Evolutionary conservation across 1,284 basidiomycete genomes (phyloP).

Genomic region (Boletus semigastroideus): DNA sequence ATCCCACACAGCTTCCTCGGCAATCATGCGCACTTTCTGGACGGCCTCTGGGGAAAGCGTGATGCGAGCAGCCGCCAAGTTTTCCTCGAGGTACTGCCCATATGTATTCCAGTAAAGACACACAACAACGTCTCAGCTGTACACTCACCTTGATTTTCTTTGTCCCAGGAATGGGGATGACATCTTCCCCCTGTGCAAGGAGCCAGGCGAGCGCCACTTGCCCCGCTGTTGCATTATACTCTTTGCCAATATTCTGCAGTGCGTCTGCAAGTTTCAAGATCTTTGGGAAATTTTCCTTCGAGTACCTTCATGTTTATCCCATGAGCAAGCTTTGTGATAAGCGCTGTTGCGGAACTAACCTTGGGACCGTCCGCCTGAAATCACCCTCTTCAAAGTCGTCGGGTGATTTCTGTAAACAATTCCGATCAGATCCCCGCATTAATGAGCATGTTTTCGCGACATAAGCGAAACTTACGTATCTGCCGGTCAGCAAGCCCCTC

Average conservation of each 20-base stretch:
- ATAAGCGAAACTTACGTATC: conserved; percentile 27
- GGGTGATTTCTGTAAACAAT: conserved; percentile 30
- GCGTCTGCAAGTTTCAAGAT: conserved; percentile 42
- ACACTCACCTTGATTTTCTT: conserved; percentile 29
- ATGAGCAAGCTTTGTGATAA: not conserved
- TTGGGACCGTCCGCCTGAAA: conserved; percentile 26
- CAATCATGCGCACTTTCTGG: conserved; percentile 32
- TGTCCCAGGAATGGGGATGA: conserved; percentile 37
- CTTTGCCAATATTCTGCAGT: conserved; percentile 33
- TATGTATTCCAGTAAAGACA: not conserved
- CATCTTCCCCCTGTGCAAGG: conserved; percentile 38
- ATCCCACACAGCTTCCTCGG: conserved; percentile 24
- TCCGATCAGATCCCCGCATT: not conserved
- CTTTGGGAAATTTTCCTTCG: conserved; percentile 41
- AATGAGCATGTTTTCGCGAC: not conserved
- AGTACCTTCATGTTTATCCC: conserved; percentile 15
- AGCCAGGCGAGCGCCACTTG: conserved; percentile 51
- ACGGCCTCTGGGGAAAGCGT: conserved; percentile 34
- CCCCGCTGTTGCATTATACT: conserved; percentile 37
- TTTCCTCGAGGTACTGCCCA: conserved; percentile 42
- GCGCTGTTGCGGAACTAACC: conserved; percentile 4
- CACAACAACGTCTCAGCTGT: not conserved
- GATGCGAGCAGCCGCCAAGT: conserved; percentile 34
- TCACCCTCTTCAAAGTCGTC: conserved; percentile 44
- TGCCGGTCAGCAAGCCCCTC: conserved; percentile 44